Base-by-base conservation (phyloP, 768 basidiomycete genomes). In the Tricholoma matsutake region DNA sequence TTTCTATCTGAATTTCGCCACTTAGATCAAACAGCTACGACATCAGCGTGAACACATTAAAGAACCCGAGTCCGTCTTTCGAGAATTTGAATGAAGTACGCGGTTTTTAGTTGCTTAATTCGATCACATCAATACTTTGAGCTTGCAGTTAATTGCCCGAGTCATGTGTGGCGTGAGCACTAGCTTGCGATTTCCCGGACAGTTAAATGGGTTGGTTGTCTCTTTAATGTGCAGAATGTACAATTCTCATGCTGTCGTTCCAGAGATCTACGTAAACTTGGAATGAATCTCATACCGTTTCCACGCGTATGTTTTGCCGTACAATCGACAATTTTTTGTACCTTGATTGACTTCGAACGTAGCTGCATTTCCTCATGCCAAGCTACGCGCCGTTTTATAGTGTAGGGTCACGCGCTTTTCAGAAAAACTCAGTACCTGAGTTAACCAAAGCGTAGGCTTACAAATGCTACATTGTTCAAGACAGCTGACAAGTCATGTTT, bases 81-180 rank as follows among this genome's bases (percentile, higher is more conserved):
- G 74, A 76, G 11, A 78, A 91, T 67, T 77, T 94, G 49, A 94
- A 94, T 67, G 73, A 79, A 51, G 90, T 88, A 69, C n/a, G 80
- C 72, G 7, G n/a, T 18, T 13, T 18, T 25, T 22, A 8, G 79
- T 16, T 20, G 8, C 56, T 43, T 37, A 34, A 16, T 31, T 43
- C 20, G 43, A 29, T 43, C n/a, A 49, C 58, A 47, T 5, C 37
- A 18, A 20, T 37, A 56, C 16, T 54, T 37, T 22, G 37, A 45
- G 58, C 56, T 39, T 49, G 3, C 61, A 87, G 85, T 75, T 96
- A 37, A 86, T 97, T 54, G 82, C 94, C 1, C 88, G 87, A 70
- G 94, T 96, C 37, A 96, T 98, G 93, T 91, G 91, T 63, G 96
- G 96, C 52, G 88, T 96, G 54, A 95, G 91, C 69, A 96, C 94